Evolutionary conservation across 768 basidiomycete species (phyloP).

Genomic region (Phylloporus scabripes): DNA sequence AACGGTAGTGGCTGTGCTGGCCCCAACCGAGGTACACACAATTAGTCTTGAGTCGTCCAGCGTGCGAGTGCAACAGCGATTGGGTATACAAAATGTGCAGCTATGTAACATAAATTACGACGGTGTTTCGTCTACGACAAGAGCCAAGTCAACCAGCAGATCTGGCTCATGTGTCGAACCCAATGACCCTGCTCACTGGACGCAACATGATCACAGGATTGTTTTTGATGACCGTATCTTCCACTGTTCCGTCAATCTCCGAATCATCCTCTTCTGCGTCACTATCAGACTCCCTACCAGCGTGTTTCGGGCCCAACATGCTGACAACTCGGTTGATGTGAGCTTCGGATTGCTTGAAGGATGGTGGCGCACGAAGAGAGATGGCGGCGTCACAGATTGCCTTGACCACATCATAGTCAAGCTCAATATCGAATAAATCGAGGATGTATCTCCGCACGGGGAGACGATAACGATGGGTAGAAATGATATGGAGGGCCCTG

Average conservation of each 20-base stretch:
- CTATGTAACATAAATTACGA: conserved; percentile 22
- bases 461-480: conserved; percentile 83
- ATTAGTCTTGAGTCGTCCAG: too few species aligned
- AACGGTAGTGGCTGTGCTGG: conserved; percentile 21
- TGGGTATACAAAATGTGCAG: conserved; percentile 10
- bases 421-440: conserved; percentile 84
- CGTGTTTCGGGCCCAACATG: conserved; percentile 53
- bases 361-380: conserved; percentile 44
- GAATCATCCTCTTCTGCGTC: conserved; percentile 52
- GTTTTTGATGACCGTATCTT: conserved; percentile 37
- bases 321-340: conserved; percentile 48
- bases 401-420: conserved; percentile 57
- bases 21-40: too few species aligned
- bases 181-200: conserved; percentile 55
- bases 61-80: background rate
- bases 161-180: conserved; percentile 39
- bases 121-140: conserved; percentile 1
- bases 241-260: conserved; percentile 41
- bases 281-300: conserved; percentile 52
- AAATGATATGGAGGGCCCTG: conserved; percentile 82
- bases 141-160: background rate
- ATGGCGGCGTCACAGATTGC: conserved; percentile 49
- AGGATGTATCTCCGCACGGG: conserved; percentile 90
- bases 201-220: conserved; percentile 52
- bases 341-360: conserved; percentile 40